Evolutionary conservation across 1,284 basidiomycete genomes (phyloP), one percentile per base, ranked within the genome.

Genomic region (Ceratobasidium sp.): DNA sequence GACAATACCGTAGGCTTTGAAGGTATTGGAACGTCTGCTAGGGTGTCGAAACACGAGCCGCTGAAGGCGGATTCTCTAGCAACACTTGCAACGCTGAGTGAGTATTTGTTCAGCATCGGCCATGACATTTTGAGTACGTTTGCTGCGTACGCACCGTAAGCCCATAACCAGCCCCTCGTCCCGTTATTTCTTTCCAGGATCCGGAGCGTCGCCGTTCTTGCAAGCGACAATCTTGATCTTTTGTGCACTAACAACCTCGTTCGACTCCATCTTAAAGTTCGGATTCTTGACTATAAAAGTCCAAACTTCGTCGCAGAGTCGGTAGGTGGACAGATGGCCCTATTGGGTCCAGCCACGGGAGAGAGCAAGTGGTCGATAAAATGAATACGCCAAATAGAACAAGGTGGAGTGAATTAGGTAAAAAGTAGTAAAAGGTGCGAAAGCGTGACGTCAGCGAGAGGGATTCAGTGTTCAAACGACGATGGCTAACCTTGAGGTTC

Each of bases 281-380:
- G 96, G 92, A 80, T 96, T 91, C 83, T 95, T 94, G 64, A 97
- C 93, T 78, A 97, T 94, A 84, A 98, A 98, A 51, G 96, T 98
- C 96, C 96, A 98, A 63, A 98, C 96, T 82, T 98, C 96, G 85
- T 98, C 96, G 82, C 95, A 96, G 1, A 96, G 88, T n/a, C 95
- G 90, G 85, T 98, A 98, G 0, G 95, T 97, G 81, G 93, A 90
- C 63, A 98, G 85, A 82, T 96, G 94, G 23, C 95, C 96, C 94
- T 96, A 15, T 17, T n/a, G 51, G n/a, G 64, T 51, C 31, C n/a
- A n/a, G 31, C 20, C 26, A 13, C 26, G 20, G 28, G 47, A 67
- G 49, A 23, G 33, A 35, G 0, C 31, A 17, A n/a, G 37, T 39
- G n/a, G 31, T 53, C 26, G n/a, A 3, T 6, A 28, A 51, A 42